Evolutionary conservation across 2,329 filamentous ascomycete genomes (phyloP), one percentile per base, ranked within the genome.

Genomic region (Talaromyces marneffei): DNA sequence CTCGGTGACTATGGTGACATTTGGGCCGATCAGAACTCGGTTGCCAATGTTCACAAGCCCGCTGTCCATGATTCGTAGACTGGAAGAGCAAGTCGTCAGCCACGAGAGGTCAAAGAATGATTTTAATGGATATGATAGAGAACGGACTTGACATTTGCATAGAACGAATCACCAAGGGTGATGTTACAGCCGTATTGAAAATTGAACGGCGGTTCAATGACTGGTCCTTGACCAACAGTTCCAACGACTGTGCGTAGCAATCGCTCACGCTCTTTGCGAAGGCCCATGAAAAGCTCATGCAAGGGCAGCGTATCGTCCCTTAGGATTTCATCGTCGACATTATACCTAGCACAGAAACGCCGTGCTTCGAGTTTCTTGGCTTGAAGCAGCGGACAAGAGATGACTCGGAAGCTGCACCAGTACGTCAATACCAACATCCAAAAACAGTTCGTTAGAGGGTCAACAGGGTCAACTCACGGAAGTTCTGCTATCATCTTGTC

Each of bases 171-270:
- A 9, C 86, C 86, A 0, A 88, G 74, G 5, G 74, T 77, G 62
- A 87, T 82, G 67, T 88, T 88, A 72, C 82, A 85, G 3, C 86
- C 86, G 63, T 88, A 88, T 68, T 88, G 85, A 37, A 87, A 77
- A 57, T 77, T 77, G 59, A 88, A 75, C 0, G 85, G 84, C 0
- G 85, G 82, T 68, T 88, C 85, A 58, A 88, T 80, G 66, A 81
- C 61, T 12, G 59, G 57, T 6, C 35, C 33, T 27, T 58, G 40
- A 6, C 63, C 63, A n/a, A 65, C 31, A 40, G 33, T 31, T 7
- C 65, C 65, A 14, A 66, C 37, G 20, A 66, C 62, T 29, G 62
- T 63, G 20, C 62, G 62, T 18, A 65, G 29, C 46, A 64, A 37
- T 31, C 54, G 40, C 58, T 64, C 64, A 16, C 64, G 64, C 29